Conservation (phyloP, 2,329 filamentous ascomycete genomes). For the Alternaria angustiovoidea region DNA sequence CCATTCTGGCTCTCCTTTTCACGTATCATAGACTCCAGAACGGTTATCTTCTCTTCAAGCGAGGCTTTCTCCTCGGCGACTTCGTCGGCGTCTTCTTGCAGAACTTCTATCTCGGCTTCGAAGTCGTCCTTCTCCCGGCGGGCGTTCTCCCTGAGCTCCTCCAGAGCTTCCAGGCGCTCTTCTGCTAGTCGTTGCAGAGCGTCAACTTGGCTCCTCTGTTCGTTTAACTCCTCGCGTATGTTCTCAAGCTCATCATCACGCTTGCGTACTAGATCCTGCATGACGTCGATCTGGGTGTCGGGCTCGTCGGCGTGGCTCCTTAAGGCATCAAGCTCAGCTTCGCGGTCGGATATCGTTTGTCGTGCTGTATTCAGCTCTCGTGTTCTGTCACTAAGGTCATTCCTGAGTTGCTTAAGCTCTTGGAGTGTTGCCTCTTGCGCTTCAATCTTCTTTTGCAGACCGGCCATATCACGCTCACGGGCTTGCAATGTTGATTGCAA, state of each 20-base stretch:
- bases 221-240: conserved; percentile 56
- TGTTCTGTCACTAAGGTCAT: conserved; percentile 41
- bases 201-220: conserved; percentile 42
- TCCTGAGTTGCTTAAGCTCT: conserved; percentile 41
- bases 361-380: conserved; percentile 49
- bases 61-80: conserved; percentile 61
- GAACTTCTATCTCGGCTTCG: conserved; percentile 63
- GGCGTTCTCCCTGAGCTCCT: conserved; percentile 61
- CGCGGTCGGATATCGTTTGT: conserved; percentile 47
- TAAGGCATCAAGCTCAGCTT: conserved; percentile 48
- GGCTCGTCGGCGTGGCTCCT: conserved; percentile 48
- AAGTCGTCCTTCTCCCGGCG: conserved; percentile 57
- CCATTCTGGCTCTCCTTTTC: conserved; percentile 47
- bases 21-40: conserved; percentile 46
- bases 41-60: conserved; percentile 65
- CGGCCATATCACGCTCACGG: conserved; percentile 45
- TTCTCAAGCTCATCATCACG: conserved; percentile 62
- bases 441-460: conserved; percentile 44
- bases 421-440: conserved; percentile 38
- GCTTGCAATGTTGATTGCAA: conserved; percentile 41
- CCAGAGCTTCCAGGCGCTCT: conserved; percentile 55
- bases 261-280: conserved; percentile 54
- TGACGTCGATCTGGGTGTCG: conserved; percentile 51
- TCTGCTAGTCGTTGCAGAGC: conserved; percentile 45
- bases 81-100: conserved; percentile 55